Percentiles rank a stretch among this genome's conserved stretches.
phyloP scores from a whole-genome alignment of 1,284 basidiomycete genomes.

The Ustilago sp. region DNA sequence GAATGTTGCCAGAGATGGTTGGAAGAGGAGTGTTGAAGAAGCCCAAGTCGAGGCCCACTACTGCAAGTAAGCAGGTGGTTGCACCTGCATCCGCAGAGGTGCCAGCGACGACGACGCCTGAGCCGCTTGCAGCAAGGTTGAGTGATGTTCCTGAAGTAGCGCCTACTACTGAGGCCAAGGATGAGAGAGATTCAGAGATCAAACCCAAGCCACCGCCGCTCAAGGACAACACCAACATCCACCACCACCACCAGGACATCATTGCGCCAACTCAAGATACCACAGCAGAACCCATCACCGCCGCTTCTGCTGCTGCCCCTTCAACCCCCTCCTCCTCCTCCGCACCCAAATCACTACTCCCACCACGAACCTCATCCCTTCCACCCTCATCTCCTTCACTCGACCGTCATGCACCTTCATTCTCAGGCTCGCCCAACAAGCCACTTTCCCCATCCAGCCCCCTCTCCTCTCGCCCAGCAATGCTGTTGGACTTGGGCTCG shows the following conservation, averaged over 20 bases:
- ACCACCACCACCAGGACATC: neutral
- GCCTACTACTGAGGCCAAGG: neutral
- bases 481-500: conserved; percentile 34
- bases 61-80: neutral
- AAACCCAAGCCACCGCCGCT: neutral
- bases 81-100: neutral
- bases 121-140: conserved; percentile 8
- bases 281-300: neutral
- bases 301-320: too few relatives aligned
- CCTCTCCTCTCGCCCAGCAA: conserved; percentile 25
- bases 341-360: conserved; percentile 22
- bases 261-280: neutral
- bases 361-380: conserved; percentile 41
- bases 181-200: neutral
- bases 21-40: conserved; percentile 35
- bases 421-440: conserved; percentile 46
- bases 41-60: neutral
- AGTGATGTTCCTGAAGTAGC: conserved; percentile 22
- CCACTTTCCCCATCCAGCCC: conserved; percentile 23
- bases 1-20: conserved; percentile 43
- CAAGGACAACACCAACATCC: neutral
- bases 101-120: neutral
- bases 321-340: neutral
- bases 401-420: conserved; percentile 17
- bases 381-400: conserved; percentile 30